Conservation (phyloP, 371 early-diverging fungal genomes). For the Lichtheimia hyalospora region DNA sequence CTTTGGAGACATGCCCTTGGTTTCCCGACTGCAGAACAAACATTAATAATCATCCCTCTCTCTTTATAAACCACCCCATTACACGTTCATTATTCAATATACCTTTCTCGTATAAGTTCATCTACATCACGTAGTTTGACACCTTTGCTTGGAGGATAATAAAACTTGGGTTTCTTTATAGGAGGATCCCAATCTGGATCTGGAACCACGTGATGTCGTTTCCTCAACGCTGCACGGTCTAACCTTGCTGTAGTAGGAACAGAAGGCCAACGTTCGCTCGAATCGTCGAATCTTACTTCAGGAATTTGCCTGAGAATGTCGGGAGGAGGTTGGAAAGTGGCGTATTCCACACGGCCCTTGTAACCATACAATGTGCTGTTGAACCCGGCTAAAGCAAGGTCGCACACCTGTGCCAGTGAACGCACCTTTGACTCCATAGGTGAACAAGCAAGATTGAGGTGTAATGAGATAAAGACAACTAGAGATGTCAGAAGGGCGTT, state of each 20-base stretch:
- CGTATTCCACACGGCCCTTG: constrained; percentile 13
- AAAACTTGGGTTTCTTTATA: background rate
- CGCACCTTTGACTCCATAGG: constrained; percentile 6
- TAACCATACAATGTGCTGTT: constrained; percentile 8
- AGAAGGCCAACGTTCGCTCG: constrained; percentile 13
- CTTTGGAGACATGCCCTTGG: constrained; percentile 7
- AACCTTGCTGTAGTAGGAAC: constrained; percentile 2
- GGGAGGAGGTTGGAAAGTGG: constrained; percentile 16
- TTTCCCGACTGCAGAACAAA: constrained; percentile 1
- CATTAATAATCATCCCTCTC: background rate
- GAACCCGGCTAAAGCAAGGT: constrained; percentile 3
- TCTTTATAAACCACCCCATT: background rate
- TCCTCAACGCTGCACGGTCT: constrained; percentile 6
- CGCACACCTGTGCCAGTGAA: constrained; percentile 1
- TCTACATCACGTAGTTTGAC: constrained; percentile 14
- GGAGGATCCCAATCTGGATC: constrained; percentile 13
- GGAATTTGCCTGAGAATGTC: constrained; percentile 10
- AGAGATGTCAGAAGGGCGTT: too few relatives aligned
- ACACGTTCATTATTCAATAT: background rate
- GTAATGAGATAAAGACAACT: too few relatives aligned
- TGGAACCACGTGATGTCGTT: constrained; percentile 15
- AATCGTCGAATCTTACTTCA: constrained; percentile 1
- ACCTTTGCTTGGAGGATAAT: constrained; percentile 14
- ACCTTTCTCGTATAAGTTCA: constrained; percentile 15
- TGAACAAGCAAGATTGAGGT: too few relatives aligned